phyloP scores from a whole-genome alignment of 768 basidiomycete genomes.

The Rhodotorula sphaerocarpa region DNA sequence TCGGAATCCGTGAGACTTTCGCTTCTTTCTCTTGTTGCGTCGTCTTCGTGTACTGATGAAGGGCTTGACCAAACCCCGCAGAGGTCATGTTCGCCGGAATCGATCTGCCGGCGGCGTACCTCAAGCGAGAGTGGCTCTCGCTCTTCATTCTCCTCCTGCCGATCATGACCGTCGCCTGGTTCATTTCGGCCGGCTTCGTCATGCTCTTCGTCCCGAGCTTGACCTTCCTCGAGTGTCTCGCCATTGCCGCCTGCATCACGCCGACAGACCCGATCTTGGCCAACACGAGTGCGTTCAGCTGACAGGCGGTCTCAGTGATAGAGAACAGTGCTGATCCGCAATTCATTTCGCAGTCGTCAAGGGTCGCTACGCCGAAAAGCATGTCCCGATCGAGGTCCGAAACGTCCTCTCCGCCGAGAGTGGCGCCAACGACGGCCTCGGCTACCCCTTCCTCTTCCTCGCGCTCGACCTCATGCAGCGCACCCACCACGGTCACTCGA shows the following conservation, averaged over 20 bases:
- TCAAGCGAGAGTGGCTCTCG: slow-evolving; percentile 41
- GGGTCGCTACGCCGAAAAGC: slow-evolving; percentile 46
- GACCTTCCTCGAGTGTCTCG: slow-evolving; percentile 44
- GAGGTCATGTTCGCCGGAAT: slow-evolving; percentile 42
- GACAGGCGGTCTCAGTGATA: neutral
- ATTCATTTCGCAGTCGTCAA: slow-evolving; percentile 29
- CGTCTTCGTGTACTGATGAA: no score
- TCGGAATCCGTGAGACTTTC: slow-evolving; percentile 43
- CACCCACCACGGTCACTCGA: slow-evolving; percentile 32
- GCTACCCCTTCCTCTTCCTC: slow-evolving; percentile 47
- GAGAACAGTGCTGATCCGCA: slow-evolving; percentile 3
- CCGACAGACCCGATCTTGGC: slow-evolving; percentile 48
- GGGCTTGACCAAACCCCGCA: neutral
- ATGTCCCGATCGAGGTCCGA: slow-evolving; percentile 45
- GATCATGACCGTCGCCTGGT: slow-evolving; percentile 47
- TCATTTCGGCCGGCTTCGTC: slow-evolving; percentile 43
- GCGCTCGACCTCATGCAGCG: slow-evolving; percentile 43
- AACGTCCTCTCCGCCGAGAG: slow-evolving; percentile 44
- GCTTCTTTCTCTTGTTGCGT: neutral
- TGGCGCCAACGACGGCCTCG: slow-evolving; percentile 48
- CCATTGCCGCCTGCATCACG: slow-evolving; percentile 45
- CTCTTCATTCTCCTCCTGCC: slow-evolving; percentile 44
- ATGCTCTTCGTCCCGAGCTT: slow-evolving; percentile 44
- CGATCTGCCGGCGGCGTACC: slow-evolving; percentile 43
- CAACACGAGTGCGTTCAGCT: slow-evolving; percentile 34